Base-by-base conservation (phyloP, 805 yeast genomes). In the Schwanniomyces vanrijiae region DNA sequence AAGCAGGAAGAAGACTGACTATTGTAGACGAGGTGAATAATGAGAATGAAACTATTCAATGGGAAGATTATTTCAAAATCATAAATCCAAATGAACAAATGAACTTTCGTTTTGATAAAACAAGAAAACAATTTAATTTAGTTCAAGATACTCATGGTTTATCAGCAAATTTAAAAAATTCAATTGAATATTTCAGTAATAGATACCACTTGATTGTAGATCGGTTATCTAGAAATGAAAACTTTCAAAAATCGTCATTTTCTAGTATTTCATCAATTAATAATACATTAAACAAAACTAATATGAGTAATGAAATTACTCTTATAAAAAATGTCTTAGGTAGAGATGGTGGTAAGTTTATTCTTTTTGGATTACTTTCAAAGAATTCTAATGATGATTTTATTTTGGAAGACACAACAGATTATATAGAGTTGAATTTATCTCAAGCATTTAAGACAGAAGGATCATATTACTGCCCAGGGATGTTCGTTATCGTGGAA, bases 281-380 rank as follows among this genome's bases (percentile, higher is more conserved):
- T 46, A 59, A 68, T 21, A 45, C 61, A 5, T 45, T 47, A 37
- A 34, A 48, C 37, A 31, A 47, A 42, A 50, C 49, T 33, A 47
- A 47, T 28, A 41, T 41, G 33, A 43, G 50, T n/a, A 60, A 61
- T 42, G 69, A 65, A 52, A 71, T 92, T 39, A 88, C 96, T 0
- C 73, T 82, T 34, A 83, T 94, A 45, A 91, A 91, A 58, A 91
- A 91, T 62, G 69, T 94, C 48, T 63, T 94, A 24, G 99, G 99
- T 25, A 71, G 96, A 45, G 87, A 86, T 56, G 92, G 92, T 4
- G 74, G 80, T 44, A 75, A 81, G 47, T 94, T 94, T 60, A 69
- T 87, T 6, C 61, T 94, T 2, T 82, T 91, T 57, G 99, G 99
- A 0, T 69, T 90, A 47, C 64, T 94, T 9, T 74, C 84, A 2